phyloP scores from a whole-genome alignment of 768 basidiomycete genomes.

The Pleurotus sapidus region DNA sequence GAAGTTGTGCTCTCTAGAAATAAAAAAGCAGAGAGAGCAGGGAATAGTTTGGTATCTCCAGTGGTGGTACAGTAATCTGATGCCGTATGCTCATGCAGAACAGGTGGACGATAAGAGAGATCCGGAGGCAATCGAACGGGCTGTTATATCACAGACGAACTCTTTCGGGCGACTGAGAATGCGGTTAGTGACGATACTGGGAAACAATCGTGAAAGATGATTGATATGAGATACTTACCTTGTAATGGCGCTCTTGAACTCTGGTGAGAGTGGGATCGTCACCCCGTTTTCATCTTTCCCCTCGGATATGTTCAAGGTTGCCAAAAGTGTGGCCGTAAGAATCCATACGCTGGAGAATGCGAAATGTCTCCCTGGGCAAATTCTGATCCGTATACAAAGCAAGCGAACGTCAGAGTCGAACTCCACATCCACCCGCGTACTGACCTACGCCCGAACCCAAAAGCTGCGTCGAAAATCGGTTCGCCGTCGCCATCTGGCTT shows the following conservation, averaged over 20 bases:
- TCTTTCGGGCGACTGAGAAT: too few species aligned
- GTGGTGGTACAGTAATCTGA: not conserved
- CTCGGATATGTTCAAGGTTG: conserved; percentile 42
- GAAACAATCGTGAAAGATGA: too few species aligned
- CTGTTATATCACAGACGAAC: too few species aligned
- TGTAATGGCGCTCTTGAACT: not conserved
- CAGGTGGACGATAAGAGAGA: too few species aligned
- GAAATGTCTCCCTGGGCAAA: conserved; percentile 54
- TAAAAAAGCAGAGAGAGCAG: not conserved
- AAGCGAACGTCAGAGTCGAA: not conserved
- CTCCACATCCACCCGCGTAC: conserved; percentile 9
- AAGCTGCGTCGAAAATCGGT: conserved; percentile 39
- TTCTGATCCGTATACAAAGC: conserved; percentile 20
- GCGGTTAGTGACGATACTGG: too few species aligned
- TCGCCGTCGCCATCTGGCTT: conserved; percentile 30
- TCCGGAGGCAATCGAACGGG: too few species aligned
- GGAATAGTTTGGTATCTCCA: not conserved
- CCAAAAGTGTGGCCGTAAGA: conserved; percentile 39
- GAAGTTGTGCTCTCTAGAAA: too few species aligned
- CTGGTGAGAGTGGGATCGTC: conserved; percentile 17
- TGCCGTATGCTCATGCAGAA: not conserved
- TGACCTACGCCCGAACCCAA: conserved; percentile 57
- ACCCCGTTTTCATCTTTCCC: conserved; percentile 37
- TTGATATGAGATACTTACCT: too few species aligned
- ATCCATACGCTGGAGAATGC: conserved; percentile 46